Evolutionary conservation across 805 yeast genomes (phyloP).

Genomic region (Metahyphopichia silvanorum): DNA sequence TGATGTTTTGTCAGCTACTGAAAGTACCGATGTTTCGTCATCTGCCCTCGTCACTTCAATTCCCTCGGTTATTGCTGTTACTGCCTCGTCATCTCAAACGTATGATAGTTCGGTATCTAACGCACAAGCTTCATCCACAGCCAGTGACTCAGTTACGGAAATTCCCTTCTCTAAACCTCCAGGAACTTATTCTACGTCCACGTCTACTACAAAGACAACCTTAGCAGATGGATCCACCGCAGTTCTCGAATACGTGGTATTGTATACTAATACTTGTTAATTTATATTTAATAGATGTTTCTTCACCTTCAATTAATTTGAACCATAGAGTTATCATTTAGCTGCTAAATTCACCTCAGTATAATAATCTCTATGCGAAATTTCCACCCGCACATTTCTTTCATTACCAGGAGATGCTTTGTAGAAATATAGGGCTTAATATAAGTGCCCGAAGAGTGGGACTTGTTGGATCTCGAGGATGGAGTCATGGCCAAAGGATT

Average conservation of each 20-base stretch:
- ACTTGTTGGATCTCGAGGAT: background rate
- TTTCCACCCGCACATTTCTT: too few relatives aligned
- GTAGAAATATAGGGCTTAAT: too few relatives aligned
- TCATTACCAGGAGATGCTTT: too few relatives aligned
- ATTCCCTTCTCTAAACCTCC: constrained; percentile 13
- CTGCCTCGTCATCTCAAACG: too few relatives aligned
- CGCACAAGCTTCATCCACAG: constrained; percentile 5
- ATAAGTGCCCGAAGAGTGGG: constrained; percentile 1
- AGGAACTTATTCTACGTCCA: constrained; percentile 18
- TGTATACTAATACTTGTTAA: constrained; percentile 19
- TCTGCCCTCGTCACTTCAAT: constrained; percentile 1
- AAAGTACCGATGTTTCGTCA: background rate
- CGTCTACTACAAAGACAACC: constrained; percentile 17
- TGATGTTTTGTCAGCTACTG: background rate
- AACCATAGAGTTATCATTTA: background rate
- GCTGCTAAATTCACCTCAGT: background rate
- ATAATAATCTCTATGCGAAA: too few relatives aligned
- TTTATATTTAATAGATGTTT: background rate
- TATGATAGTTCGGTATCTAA: too few relatives aligned
- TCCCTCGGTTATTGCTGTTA: background rate
- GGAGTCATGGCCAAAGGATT: background rate
- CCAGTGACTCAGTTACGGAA: constrained; percentile 1
- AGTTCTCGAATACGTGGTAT: constrained; percentile 19
- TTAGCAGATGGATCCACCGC: constrained; percentile 17
- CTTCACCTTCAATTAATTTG: background rate